Evolutionary conservation across 805 yeast species (phyloP).

Genomic region (Starmerella ratchasimensis): DNA sequence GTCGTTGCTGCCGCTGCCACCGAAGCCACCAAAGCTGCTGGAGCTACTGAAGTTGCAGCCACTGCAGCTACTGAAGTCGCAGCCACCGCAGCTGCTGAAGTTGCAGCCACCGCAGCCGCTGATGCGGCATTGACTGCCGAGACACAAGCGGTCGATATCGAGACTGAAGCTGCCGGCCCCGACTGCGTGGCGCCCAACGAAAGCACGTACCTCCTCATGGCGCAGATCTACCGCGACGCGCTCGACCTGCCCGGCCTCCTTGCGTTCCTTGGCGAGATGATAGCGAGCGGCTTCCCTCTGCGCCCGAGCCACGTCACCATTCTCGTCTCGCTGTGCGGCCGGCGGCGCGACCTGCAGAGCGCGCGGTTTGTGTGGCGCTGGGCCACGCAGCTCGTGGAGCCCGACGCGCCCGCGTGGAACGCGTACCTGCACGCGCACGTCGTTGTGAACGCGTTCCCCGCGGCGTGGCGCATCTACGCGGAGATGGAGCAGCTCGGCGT

Average conservation of each 20-base stretch:
- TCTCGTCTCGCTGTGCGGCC: slow-evolving; percentile 23
- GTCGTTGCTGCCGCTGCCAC: too few relatives aligned
- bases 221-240: slow-evolving; percentile 28
- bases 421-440: slow-evolving; percentile 26
- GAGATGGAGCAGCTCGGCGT: slow-evolving; percentile 14
- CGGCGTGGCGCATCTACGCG: slow-evolving; percentile 25
- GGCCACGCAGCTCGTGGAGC: slow-evolving; percentile 18
- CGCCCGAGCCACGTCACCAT: slow-evolving; percentile 19
- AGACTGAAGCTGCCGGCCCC: too few relatives aligned
- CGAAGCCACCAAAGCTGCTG: not conserved
- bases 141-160: too few relatives aligned
- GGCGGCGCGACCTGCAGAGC: slow-evolving; percentile 20
- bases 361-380: slow-evolving; percentile 22
- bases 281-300: slow-evolving; percentile 16
- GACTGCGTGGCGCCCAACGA: slow-evolving; percentile 22
- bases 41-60: too few relatives aligned
- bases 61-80: too few relatives aligned
- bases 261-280: slow-evolving; percentile 19
- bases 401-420: slow-evolving; percentile 24
- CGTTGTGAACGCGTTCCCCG: slow-evolving; percentile 23
- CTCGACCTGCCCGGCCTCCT: slow-evolving; percentile 28
- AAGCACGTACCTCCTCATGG: slow-evolving; percentile 27
- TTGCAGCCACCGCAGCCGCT: too few relatives aligned
- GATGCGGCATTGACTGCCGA: too few relatives aligned
- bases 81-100: too few relatives aligned